phyloP scores from a whole-genome alignment of 371 early-diverging fungal genomes.

The Lichtheimia corymbifera region DNA sequence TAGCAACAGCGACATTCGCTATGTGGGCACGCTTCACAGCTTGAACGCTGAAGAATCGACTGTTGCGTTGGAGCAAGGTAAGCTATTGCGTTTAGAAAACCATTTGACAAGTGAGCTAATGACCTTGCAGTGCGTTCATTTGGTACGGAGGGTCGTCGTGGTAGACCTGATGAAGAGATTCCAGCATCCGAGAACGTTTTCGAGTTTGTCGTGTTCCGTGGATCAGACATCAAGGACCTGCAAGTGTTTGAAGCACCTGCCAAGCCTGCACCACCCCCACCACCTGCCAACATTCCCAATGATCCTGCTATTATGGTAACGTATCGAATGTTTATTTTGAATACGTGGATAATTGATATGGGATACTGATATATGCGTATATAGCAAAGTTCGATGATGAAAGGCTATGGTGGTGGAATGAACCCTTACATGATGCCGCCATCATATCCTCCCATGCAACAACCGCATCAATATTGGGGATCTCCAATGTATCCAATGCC shows the following conservation, averaged over 20 bases:
- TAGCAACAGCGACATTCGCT: conserved; percentile 89
- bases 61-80: conserved; percentile 89
- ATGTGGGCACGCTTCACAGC: conserved; percentile 85
- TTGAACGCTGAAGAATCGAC: conserved; percentile 89
- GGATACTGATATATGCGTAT: neutral
- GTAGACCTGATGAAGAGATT: conserved; percentile 82
- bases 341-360: too few species aligned
- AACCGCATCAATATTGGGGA: conserved; percentile 24
- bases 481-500: conserved; percentile 26
- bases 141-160: conserved; percentile 84
- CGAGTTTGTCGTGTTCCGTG: conserved; percentile 91
- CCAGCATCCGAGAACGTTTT: conserved; percentile 82
- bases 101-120: too few species aligned
- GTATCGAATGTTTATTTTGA: conserved; percentile 6
- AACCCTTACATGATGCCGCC: conserved; percentile 41
- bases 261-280: conserved; percentile 53
- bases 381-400: conserved; percentile 29
- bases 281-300: conserved; percentile 67
- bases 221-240: conserved; percentile 91
- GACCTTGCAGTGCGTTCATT: conserved; percentile 70
- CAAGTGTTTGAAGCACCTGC: conserved; percentile 81
- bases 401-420: conserved; percentile 33
- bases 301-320: conserved; percentile 90
- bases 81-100: conserved; percentile 1
- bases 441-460: conserved; percentile 22